These are phyloP conservation scores for Pulveroboletus sp. DNA, from an alignment of 768 basidiomycete genomes.

Conservation along the genomic window DNA sequence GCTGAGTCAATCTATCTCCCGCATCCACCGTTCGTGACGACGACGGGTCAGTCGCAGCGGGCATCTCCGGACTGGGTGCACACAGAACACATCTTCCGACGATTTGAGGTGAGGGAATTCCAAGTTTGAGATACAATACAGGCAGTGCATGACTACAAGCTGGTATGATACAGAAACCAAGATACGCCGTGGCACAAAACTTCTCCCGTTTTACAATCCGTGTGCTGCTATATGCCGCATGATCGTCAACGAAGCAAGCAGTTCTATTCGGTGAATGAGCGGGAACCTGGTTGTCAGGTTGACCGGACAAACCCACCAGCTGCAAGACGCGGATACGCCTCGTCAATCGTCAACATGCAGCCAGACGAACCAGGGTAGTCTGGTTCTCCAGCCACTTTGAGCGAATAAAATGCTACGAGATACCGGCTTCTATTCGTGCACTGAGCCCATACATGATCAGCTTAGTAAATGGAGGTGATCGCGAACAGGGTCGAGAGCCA, in stretches of 20 bases:
- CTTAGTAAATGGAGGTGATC: not conserved
- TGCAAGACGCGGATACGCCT: conserved; percentile 53
- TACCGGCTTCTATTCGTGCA: conserved; percentile 52
- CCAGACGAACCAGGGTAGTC: conserved; percentile 54
- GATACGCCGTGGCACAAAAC: not conserved
- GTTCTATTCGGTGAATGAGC: conserved; percentile 38
- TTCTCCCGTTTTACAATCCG: conserved; percentile 32
- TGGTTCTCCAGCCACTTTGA: conserved; percentile 54
- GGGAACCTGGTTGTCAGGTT: conserved; percentile 4
- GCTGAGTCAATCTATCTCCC: not conserved
- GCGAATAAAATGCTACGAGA: conserved; percentile 58
- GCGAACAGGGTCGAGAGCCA: not conserved
- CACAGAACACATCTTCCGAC: not conserved
- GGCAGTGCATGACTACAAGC: conserved; percentile 7
- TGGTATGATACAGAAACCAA: conserved; percentile 8
- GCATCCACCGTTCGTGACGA: not conserved
- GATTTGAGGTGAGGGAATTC: conserved; percentile 2
- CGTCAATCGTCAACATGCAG: conserved; percentile 62
- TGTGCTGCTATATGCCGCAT: conserved; percentile 60
- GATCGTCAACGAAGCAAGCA: conserved; percentile 59
- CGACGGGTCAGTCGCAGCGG: not conserved
- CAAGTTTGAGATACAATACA: conserved; percentile 17
- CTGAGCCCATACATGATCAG: conserved; percentile 30
- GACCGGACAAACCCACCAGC: conserved; percentile 41
- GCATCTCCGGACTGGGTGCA: not conserved